Base-by-base conservation (phyloP, 129 eudicot genomes). In the Rutidosis leptorrhynchoides region DNA sequence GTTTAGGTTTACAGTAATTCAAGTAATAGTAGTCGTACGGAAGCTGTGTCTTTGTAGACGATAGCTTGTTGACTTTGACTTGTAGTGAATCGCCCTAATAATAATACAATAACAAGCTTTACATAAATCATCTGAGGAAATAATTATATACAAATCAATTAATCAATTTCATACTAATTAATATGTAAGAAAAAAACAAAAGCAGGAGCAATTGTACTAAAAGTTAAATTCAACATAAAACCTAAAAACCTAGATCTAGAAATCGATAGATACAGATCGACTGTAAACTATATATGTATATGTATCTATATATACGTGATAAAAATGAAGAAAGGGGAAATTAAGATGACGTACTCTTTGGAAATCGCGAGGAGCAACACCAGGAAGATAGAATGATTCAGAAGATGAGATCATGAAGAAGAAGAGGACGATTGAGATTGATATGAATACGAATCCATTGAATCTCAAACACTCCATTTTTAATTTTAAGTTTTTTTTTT, bases 21-120 rank as follows among this genome's bases (percentile, higher is more conserved):
- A n/a, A n/a, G n/a, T n/a, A n/a, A n/a, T n/a, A n/a, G n/a, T n/a
- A n/a, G n/a, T n/a, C n/a, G n/a, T n/a, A n/a, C n/a, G n/a, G n/a
- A n/a, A n/a, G n/a, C n/a, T n/a, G n/a, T n/a, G n/a, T n/a, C n/a
- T n/a, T n/a, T n/a, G n/a, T n/a, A n/a, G n/a, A n/a, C n/a, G n/a
- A 91, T 45, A 91, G 90, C 74, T 91, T 91, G 90, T 91, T 91
- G 75, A 91, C 98, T 86, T 91, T 91, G 8, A 91, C 93, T 85
- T 91, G 87, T 67, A 91, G 98, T 49, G 83, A 79, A 79, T 88
- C 96, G 17, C 96, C 96, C 98, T 91, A 73, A 35, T 20, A 8
- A 30, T 15, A 46, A 58, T 23, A 33, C 14, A 61, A 22, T 45
- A 53, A 56, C 15, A 53, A 42, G 29, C 57, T 35, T 54, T 5